A percentile compares a stretch with the other conserved stretches of the same genome.
Evolutionary conservation across 2,329 filamentous ascomycete genomes (phyloP).

Genomic region (Penicillium sp.): DNA sequence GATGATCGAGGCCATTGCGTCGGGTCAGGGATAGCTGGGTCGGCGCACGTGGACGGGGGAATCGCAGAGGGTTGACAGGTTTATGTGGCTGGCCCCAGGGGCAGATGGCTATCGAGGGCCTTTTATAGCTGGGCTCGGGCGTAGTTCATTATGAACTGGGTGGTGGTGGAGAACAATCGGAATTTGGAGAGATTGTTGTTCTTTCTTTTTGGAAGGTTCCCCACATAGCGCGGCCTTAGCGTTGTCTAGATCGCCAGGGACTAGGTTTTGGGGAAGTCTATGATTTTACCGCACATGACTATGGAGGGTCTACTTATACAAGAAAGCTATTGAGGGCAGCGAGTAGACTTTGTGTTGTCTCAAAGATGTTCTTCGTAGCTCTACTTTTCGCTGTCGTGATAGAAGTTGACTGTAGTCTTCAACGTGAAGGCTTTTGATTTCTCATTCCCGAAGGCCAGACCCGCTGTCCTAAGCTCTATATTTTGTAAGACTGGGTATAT

Average conservation of each 20-base stretch:
- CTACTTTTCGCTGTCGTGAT: neutral
- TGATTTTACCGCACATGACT: too few species aligned
- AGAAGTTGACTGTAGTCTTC: neutral
- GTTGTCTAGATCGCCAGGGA: neutral
- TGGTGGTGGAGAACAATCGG: slow-evolving; percentile 1
- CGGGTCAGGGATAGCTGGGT: neutral
- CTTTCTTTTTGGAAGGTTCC: neutral
- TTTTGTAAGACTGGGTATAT: slow-evolving; percentile 1
- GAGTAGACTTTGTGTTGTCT: too few species aligned
- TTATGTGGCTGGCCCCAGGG: neutral
- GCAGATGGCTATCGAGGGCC: neutral
- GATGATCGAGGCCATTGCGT: neutral
- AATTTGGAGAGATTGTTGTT: slow-evolving; percentile 7
- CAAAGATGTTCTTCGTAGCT: too few species aligned
- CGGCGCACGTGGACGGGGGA: neutral
- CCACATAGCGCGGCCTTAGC: neutral
- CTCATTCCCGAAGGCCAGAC: slow-evolving; percentile 7
- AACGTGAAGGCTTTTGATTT: neutral
- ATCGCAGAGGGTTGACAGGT: neutral
- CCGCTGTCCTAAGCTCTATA: slow-evolving; percentile 14
- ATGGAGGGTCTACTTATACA: too few species aligned
- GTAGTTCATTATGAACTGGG: neutral
- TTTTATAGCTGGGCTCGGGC: neutral
- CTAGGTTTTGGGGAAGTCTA: neutral
- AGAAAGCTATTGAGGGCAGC: too few species aligned